Evolutionary conservation across 257 asterid genomes (phyloP).

Genomic region (Plantago major): DNA sequence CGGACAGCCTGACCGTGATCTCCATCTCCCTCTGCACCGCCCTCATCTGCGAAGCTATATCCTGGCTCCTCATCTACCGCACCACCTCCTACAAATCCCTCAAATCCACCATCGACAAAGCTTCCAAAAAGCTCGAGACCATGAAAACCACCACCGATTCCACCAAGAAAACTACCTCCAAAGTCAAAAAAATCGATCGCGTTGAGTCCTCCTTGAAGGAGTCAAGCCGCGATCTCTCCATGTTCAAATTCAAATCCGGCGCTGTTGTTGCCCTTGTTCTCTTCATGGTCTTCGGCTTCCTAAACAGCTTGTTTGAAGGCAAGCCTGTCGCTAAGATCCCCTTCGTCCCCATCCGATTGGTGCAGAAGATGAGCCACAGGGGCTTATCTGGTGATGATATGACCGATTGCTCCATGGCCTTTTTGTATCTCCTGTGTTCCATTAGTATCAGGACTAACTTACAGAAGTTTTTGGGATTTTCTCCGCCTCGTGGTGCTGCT

Average conservation of each 20-base stretch:
- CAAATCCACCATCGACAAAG: slow-evolving; percentile 89
- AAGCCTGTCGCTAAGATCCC: slow-evolving; percentile 84
- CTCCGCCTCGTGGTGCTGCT: slow-evolving; percentile 98
- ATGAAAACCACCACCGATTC: slow-evolving; percentile 60
- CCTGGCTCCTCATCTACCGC: slow-evolving; percentile 93
- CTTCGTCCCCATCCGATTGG: slow-evolving; percentile 63
- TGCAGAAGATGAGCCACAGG: slow-evolving; percentile 98
- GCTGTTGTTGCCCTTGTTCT: slow-evolving; percentile 82
- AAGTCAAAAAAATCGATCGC: slow-evolving; percentile 80
- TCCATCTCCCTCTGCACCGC: slow-evolving; percentile 82
- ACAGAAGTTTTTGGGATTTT: slow-evolving; percentile 90
- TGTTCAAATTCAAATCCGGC: slow-evolving; percentile 93
- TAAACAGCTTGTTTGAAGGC: slow-evolving; percentile 83
- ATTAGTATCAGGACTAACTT: slow-evolving; percentile 88
- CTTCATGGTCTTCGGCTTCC: slow-evolving; percentile 81
- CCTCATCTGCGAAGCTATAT: slow-evolving; percentile 80
- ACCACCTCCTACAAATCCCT: slow-evolving; percentile 86
- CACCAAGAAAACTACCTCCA: slow-evolving; percentile 52
- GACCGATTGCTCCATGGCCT: slow-evolving; percentile 99
- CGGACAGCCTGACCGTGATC: slow-evolving; percentile 73
- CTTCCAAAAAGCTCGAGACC: slow-evolving; percentile 91
- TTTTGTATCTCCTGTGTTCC: slow-evolving; percentile 80
- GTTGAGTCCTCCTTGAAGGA: slow-evolving; percentile 82
- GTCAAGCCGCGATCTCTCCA: slow-evolving; percentile 81
- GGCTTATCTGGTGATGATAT: slow-evolving; percentile 83